phyloP scores from a whole-genome alignment of 805 yeast species.

The Metschnikowia arizonensis region DNA sequence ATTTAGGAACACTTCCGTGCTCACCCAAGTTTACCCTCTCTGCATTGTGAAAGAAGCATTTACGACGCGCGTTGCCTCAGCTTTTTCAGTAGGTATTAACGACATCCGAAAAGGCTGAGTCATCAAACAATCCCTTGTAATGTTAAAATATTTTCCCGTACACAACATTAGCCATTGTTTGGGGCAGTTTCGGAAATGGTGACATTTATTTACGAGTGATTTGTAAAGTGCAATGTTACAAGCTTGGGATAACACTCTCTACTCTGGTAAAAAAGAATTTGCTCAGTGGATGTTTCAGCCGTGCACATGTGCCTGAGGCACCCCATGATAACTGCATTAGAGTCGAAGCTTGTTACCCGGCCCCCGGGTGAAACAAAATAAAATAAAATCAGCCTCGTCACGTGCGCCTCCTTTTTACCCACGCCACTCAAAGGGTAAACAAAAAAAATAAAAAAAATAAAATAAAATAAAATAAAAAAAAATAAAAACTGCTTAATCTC shows the following conservation, averaged over 20 bases:
- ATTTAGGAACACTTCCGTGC: background rate
- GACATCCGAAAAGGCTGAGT: background rate
- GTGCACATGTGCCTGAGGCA: slow-evolving; percentile 1
- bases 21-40: background rate
- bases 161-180: slow-evolving; percentile 1
- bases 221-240: background rate
- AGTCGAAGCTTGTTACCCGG: background rate
- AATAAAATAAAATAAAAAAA: too few species aligned
- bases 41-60: slow-evolving; percentile 4
- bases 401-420: background rate
- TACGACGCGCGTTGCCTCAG: slow-evolving; percentile 1
- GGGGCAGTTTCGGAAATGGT: background rate
- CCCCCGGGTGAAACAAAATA: background rate
- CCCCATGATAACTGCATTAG: background rate
- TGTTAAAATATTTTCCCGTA: background rate
- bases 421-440: background rate
- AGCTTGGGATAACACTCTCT: background rate
- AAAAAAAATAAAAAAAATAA: too few species aligned
- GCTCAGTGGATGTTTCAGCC: background rate
- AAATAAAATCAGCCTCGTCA: background rate
- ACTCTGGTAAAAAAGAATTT: too few species aligned
- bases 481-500: too few species aligned
- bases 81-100: slow-evolving; percentile 1
- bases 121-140: background rate
- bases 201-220: slow-evolving; percentile 4